These are phyloP conservation scores for Globisporangium echinulatum DNA, from an alignment of 352 stramenopile species.

Conservation along the genomic window DNA sequence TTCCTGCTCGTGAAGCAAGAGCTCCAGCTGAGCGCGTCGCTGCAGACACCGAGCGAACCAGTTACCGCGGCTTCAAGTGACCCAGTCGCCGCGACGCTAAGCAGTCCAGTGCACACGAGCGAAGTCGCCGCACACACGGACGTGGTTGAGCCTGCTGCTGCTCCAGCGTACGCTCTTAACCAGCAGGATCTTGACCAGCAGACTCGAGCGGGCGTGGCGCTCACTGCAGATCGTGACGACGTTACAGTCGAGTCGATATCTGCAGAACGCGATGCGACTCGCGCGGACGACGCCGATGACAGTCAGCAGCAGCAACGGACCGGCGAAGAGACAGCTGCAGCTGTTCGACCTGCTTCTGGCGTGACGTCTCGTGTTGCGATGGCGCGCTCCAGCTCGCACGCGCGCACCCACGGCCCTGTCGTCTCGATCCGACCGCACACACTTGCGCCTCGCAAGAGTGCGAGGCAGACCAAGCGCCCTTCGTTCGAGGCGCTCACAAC, in stretches of 20 bases:
- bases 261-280: too few relatives aligned
- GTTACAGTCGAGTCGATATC: too few relatives aligned
- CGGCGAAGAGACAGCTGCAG: too few relatives aligned
- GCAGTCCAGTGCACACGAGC: not conserved
- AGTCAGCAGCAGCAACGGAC: not conserved
- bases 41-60: not conserved
- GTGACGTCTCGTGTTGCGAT: too few relatives aligned
- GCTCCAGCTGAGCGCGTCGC: slow-evolving; percentile 22
- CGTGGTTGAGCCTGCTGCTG: not conserved
- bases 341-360: too few relatives aligned
- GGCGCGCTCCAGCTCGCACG: too few relatives aligned
- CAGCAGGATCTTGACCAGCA: too few relatives aligned
- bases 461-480: slow-evolving; percentile 4
- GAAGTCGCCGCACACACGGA: not conserved
- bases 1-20: slow-evolving; percentile 50
- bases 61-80: too few relatives aligned
- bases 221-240: too few relatives aligned
- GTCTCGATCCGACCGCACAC: slow-evolving; percentile 8
- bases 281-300: too few relatives aligned
- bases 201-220: too few relatives aligned
- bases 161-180: too few relatives aligned
- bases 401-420: slow-evolving; percentile 1
- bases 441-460: slow-evolving; percentile 5
- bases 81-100: not conserved
- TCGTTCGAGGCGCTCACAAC: not conserved